These are phyloP conservation scores for Alnus glutinosa DNA, from an alignment of 306 rosid species.

Conservation along the genomic window DNA sequence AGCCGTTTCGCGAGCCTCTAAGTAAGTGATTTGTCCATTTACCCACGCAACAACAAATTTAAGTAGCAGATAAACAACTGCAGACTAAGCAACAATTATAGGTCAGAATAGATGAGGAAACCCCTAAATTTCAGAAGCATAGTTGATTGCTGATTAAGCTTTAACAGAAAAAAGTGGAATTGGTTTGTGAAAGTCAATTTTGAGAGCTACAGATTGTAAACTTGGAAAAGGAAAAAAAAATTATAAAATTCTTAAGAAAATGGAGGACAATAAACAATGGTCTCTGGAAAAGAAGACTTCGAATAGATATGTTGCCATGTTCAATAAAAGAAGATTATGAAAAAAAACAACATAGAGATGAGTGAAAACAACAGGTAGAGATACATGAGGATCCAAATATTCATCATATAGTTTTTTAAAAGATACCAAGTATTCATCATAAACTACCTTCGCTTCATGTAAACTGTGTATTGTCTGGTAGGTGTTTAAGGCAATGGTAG, in stretches of 20 bases:
- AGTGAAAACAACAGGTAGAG: neutral
- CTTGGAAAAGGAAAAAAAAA: neutral
- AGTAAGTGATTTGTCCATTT: conserved; percentile 84
- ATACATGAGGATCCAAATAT: neutral
- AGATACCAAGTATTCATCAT: neutral
- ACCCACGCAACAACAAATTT: conserved; percentile 96
- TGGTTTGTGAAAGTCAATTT: neutral
- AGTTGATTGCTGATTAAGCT: neutral
- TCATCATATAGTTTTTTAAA: neutral
- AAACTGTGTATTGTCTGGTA: neutral
- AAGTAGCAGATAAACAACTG: conserved; percentile 91
- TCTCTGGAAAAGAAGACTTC: neutral
- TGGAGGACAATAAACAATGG: neutral
- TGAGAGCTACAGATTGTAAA: neutral
- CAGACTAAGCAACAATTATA: conserved; percentile 61
- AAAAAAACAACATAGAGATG: neutral
- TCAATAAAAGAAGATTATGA: neutral
- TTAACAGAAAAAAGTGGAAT: neutral
- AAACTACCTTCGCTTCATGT: neutral
- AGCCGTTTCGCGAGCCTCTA: conserved; percentile 83
- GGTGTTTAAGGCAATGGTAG: neutral
- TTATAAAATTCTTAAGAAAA: neutral
- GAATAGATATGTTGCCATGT: neutral
- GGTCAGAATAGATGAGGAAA: conserved; percentile 27
- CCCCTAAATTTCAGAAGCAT: conserved; percentile 2